A percentile compares a stretch with the other conserved stretches of the same genome.
phyloP scores from a whole-genome alignment of 2,329 filamentous ascomycete genomes.

The Fusarium camptoceras region DNA sequence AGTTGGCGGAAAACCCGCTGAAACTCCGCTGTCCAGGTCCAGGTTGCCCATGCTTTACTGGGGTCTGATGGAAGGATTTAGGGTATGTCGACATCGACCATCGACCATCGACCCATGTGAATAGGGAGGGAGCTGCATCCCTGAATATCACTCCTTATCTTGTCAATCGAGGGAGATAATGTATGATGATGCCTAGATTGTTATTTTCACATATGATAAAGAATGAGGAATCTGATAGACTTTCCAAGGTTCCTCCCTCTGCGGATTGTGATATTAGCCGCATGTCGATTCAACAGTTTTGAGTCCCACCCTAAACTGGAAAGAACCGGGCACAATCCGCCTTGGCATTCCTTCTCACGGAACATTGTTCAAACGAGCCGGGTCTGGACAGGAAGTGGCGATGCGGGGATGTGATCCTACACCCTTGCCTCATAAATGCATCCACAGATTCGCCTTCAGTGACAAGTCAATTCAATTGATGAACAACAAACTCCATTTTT shows the following conservation, averaged over 20 bases:
- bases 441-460: not conserved
- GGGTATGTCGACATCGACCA: not conserved
- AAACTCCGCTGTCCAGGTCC: not conserved
- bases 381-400: not conserved
- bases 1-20: constrained; percentile 2
- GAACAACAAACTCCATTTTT: constrained; percentile 33
- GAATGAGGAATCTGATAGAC: not conserved
- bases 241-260: not conserved
- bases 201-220: not conserved
- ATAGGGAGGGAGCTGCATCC: constrained; percentile 4
- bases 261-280: not conserved
- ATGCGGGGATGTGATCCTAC: constrained; percentile 13
- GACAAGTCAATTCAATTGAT: not conserved
- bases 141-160: constrained; percentile 24
- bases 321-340: not conserved
- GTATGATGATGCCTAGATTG: not conserved
- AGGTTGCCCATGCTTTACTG: not conserved
- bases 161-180: not conserved
- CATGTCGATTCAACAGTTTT: not conserved
- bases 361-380: constrained; percentile 14
- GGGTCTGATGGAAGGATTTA: not conserved
- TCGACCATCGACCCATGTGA: not conserved
- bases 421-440: not conserved
- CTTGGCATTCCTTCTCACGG: not conserved
- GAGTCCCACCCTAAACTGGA: not conserved